Conservation (phyloP, 768 basidiomycete genomes). For the Lentinula aciculospora region DNA sequence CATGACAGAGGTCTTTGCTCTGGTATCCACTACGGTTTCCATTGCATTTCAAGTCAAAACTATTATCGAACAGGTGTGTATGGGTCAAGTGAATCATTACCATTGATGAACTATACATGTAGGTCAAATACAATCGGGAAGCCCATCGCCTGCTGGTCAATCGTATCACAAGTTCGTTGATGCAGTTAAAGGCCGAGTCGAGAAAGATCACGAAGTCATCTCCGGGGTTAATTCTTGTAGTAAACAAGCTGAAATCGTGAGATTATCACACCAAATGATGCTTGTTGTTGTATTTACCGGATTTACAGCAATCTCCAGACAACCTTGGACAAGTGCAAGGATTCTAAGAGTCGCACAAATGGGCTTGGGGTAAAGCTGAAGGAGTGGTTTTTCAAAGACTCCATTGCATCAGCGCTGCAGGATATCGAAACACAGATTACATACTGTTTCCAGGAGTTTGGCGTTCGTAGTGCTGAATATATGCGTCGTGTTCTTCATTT, state of each 20-base stretch:
- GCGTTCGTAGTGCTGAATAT: background rate
- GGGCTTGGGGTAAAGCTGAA: background rate
- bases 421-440: slow-evolving; percentile 9
- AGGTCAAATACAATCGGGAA: slow-evolving; percentile 7
- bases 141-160: background rate
- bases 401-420: background rate
- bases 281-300: background rate
- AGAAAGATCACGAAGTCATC: slow-evolving; percentile 1
- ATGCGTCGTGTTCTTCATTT: background rate
- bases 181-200: slow-evolving; percentile 1
- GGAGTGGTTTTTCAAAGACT: slow-evolving; percentile 5
- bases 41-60: slow-evolving; percentile 1
- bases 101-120: background rate
- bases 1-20: slow-evolving; percentile 1
- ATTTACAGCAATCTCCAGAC: background rate
- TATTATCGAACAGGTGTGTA: slow-evolving; percentile 1
- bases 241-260: slow-evolving; percentile 2
- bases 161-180: slow-evolving; percentile 8
- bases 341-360: background rate
- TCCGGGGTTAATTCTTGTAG: background rate
- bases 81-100: background rate
- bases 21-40: background rate
- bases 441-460: slow-evolving; percentile 9
- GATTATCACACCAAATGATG: background rate
- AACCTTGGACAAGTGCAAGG: background rate